phyloP scores from a whole-genome alignment of 2,329 filamentous ascomycete genomes.

The Graphilbum fragrans region DNA sequence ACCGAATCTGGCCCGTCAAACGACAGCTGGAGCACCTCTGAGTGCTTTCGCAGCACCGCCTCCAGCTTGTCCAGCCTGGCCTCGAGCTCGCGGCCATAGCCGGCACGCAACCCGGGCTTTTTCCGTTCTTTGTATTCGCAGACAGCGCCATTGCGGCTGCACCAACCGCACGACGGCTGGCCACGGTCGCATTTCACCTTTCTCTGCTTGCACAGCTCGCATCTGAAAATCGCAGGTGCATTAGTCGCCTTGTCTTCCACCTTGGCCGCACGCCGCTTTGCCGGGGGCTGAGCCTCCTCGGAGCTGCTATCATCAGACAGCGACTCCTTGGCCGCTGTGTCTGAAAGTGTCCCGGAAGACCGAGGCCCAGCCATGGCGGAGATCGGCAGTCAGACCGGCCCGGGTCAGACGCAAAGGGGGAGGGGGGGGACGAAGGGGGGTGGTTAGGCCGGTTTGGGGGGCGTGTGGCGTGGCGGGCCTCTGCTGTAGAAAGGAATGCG shows the following conservation, averaged over 20 bases:
- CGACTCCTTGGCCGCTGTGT: not conserved
- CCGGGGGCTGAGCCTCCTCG: not conserved
- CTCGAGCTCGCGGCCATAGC: slow-evolving; percentile 62
- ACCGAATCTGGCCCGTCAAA: slow-evolving; percentile 22
- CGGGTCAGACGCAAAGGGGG: too few relatives aligned
- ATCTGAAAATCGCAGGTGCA: slow-evolving; percentile 34
- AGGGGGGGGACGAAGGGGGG: not conserved
- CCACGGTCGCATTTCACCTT: slow-evolving; percentile 74
- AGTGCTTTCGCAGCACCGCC: slow-evolving; percentile 51
- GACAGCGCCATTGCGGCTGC: slow-evolving; percentile 46
- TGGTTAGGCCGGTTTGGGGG: not conserved
- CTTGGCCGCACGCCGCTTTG: slow-evolving; percentile 9
- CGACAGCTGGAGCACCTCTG: slow-evolving; percentile 51
- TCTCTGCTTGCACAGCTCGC: slow-evolving; percentile 69
- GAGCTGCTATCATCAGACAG: slow-evolving; percentile 3
- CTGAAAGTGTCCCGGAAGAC: not conserved
- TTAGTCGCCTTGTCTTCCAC: slow-evolving; percentile 13
- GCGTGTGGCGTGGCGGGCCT: too few relatives aligned
- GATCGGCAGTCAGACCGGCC: too few relatives aligned
- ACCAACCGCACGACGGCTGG: slow-evolving; percentile 61
- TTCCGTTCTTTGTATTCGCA: slow-evolving; percentile 61
- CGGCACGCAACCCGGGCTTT: slow-evolving; percentile 52
- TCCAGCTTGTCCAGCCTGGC: slow-evolving; percentile 60
- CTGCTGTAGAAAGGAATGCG: too few relatives aligned
- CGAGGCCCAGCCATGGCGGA: not conserved